phyloP scores from a whole-genome alignment of 2,329 filamentous ascomycete genomes.

The Aspergillus novofumigatus region DNA sequence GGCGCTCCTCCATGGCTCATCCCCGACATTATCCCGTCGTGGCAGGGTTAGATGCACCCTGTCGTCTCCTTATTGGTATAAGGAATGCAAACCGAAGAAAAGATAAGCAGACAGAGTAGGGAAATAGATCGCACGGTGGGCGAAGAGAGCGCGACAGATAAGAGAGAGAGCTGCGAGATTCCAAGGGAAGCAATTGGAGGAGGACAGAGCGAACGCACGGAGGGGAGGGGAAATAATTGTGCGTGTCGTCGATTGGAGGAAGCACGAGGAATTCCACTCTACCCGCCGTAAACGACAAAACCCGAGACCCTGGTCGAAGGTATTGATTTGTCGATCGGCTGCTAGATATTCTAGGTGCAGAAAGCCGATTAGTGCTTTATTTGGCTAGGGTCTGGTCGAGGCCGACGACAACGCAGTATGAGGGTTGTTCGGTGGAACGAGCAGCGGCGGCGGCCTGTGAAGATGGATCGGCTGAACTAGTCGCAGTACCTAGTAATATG shows the following conservation, averaged over 20 bases:
- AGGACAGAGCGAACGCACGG: not conserved
- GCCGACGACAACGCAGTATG: not conserved
- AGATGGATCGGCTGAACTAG: not conserved
- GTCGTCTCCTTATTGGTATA: slow-evolving; percentile 3
- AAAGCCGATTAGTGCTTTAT: not conserved
- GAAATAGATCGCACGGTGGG: slow-evolving; percentile 4
- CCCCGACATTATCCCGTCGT: slow-evolving; percentile 27
- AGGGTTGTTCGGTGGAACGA: not conserved
- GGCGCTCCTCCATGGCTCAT: slow-evolving; percentile 35
- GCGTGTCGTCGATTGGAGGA: slow-evolving; percentile 1
- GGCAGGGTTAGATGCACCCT: not conserved
- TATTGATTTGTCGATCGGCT: not conserved
- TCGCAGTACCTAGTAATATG: not conserved
- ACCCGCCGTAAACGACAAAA: slow-evolving; percentile 33
- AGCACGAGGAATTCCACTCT: slow-evolving; percentile 25
- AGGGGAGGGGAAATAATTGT: not conserved
- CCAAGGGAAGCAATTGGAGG: not conserved
- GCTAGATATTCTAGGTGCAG: not conserved
- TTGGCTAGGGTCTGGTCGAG: slow-evolving; percentile 1
- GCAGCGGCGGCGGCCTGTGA: not conserved
- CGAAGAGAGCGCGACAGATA: slow-evolving; percentile 1
- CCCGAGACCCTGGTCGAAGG: not conserved
- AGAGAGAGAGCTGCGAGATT: not conserved
- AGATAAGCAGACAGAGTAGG: slow-evolving; percentile 1
- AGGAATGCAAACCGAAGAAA: not conserved